Conservation (phyloP, 306 rosid genomes). For the Crataegus laevigata region DNA sequence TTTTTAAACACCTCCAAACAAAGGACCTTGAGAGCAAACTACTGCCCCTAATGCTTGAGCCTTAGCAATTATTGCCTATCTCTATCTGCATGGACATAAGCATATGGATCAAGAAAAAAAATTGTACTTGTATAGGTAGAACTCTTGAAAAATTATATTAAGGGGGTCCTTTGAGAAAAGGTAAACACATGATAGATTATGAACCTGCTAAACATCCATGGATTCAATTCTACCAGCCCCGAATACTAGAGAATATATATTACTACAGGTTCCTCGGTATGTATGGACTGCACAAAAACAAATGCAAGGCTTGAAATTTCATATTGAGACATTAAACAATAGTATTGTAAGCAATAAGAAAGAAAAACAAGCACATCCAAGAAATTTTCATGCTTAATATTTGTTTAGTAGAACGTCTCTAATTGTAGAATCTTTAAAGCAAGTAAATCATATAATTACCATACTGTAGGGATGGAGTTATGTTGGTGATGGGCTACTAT, state of each 20-base stretch:
- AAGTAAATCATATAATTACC: slow-evolving; percentile 7
- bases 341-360: background rate
- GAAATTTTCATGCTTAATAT: background rate
- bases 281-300: background rate
- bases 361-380: background rate
- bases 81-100: too few relatives aligned
- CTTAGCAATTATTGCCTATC: too few relatives aligned
- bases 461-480: slow-evolving; percentile 88
- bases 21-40: too few relatives aligned
- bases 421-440: background rate
- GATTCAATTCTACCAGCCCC: background rate
- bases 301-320: background rate
- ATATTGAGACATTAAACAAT: too few relatives aligned
- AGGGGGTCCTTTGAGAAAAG: too few relatives aligned
- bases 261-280: background rate
- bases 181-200: too few relatives aligned
- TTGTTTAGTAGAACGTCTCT: background rate
- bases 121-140: too few relatives aligned
- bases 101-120: too few relatives aligned
- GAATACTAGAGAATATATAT: background rate
- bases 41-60: too few relatives aligned
- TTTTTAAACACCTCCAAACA: too few relatives aligned
- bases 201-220: too few relatives aligned
- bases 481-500: slow-evolving; percentile 93
- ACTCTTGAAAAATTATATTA: too few relatives aligned